Base-by-base conservation (phyloP, 148 eudicot genomes). In the Suaeda aralocaspica region DNA sequence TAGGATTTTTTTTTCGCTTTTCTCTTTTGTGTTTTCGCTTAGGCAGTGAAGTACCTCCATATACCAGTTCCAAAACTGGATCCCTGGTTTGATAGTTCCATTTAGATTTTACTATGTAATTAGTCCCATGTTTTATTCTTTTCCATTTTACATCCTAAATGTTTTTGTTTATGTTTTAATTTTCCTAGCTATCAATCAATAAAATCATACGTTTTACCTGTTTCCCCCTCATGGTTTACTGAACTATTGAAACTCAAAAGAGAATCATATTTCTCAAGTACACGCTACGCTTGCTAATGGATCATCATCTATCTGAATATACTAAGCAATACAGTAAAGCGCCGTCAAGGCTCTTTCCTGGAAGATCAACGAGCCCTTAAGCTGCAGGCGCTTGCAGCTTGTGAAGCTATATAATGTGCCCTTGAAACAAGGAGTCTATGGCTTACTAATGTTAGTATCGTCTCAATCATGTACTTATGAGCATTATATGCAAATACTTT, bases 71-170 rank as follows among this genome's bases (percentile, higher is more conserved):
- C 63, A 64, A 21, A 39, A 26, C 39, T 29, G 64, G 42, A 63
- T 30, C 24, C 28, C 29, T 61, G 68, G 52, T 39, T 46, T 70
- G 70, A 76, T 46, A 21, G 15, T 45, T 70, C 55, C 10, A 53
- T 56, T 56, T 41, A 46, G 26, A 4, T 39, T 59, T 34, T 7
- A 68, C 41, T 36, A 36, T 68, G 78, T 68, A 75, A 67, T 74
- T 59, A 60, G 60, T 39, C 4, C n/a, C n/a, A n/a, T 12, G 18
- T 61, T 21, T 49, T 60, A 3, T 22, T 6, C 9, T 12, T 56
- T 53, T 3, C 64, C 44, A 60, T 8, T 33, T 12, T 60, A 18
- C 44, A 33, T 1, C 9, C 8, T 36, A 36, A 4, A 3, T 36
- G n/a, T 36, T 36, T 36, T 36, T 36, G 4, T 36, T 36, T 36